phyloP scores from a whole-genome alignment of 1,139 yeast species.

The Nakaseomyces sp. region DNA sequence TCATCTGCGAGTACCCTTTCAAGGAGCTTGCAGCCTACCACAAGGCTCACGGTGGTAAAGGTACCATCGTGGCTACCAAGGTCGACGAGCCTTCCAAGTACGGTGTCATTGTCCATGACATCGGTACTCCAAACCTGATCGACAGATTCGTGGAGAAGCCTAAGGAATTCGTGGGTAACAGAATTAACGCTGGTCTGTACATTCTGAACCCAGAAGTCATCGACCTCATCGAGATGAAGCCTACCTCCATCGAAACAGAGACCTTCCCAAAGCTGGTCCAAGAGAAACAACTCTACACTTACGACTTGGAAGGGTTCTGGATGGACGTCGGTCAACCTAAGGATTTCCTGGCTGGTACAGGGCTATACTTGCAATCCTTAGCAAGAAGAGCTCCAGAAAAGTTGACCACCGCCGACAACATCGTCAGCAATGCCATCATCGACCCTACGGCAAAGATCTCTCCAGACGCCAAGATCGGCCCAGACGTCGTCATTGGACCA shows the following conservation, averaged over 20 bases:
- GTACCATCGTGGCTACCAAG: conserved; percentile 98
- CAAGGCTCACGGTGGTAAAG: conserved; percentile 91
- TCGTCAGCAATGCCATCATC: conserved; percentile 88
- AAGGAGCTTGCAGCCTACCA: conserved; percentile 88
- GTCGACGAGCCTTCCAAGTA: conserved; percentile 99
- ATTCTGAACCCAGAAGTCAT: conserved; percentile 95
- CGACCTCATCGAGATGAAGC: conserved; percentile 93
- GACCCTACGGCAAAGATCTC: conserved; percentile 94
- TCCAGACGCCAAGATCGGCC: conserved; percentile 92
- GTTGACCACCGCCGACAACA: conserved; percentile 56
- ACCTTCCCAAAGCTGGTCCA: conserved; percentile 96
- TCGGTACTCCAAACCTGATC: conserved; percentile 83
- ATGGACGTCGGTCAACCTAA: conserved; percentile 99
- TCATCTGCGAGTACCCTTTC: conserved; percentile 97
- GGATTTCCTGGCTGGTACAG: conserved; percentile 96
- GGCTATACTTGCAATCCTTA: conserved; percentile 80
- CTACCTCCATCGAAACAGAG: conserved; percentile 99
- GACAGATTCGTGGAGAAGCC: conserved; percentile 99
- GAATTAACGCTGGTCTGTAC: conserved; percentile 95
- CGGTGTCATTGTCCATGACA: conserved; percentile 98
- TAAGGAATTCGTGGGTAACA: conserved; percentile 95
- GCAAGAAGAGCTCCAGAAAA: conserved; percentile 68
- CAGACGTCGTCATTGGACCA: conserved; percentile 97
- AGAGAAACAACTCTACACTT: conserved; percentile 81
- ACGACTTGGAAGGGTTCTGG: conserved; percentile 99